Base-by-base conservation (phyloP, 2,329 filamentous ascomycete species). In the Thielaviopsis euricoi region DNA sequence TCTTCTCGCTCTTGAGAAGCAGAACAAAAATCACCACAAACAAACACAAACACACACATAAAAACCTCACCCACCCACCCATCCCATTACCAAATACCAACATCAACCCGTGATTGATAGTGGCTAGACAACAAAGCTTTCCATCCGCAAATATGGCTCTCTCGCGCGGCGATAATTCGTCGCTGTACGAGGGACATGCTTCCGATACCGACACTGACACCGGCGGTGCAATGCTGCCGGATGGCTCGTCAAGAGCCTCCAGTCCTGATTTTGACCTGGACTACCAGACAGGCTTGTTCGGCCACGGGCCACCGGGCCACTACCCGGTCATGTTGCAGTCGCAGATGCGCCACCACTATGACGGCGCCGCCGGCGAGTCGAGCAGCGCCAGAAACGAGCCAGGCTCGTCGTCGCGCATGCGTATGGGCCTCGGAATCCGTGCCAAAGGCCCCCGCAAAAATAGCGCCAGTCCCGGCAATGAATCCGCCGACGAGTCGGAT, bases 181-280 rank as follows among this genome's bases (percentile, higher is more conserved):
- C 59, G 52, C 52, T 60, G 22, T 60, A 60, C 25, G 59, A 60
- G 37, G 55, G 58, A 26, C 56, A 58, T 55, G 59, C 55, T 26
- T 60, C 59, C 23, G 59, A 60, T 26, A 55, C 57, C 23, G 57
- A 58, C 21, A 57, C 55, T 29, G 55, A 57, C 40, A 60, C 55
- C 3, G 59, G 59, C 29, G 58, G 59, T 15, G 59, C 56, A 29
- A 50, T 55, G 23, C 58, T 60, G n/a, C 52, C 57, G 6, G 57
- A 49, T 23, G 57, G 57, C 37, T 43, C 52, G 17, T 60, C 58
- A 10, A 52, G 59, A 29, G 52, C 52, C 3, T 58, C 59, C 15
- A 58, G 52, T 40, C 56, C 59, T 9, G 59, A 58, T 22, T 17
- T 56, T 21, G 43, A 46, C 1, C 17, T 5, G 19, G 52, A 54